Evolutionary conservation across 2,329 filamentous ascomycete species (phyloP), one percentile per base, ranked within the genome.

Genomic region (Venturiaceae sp.): DNA sequence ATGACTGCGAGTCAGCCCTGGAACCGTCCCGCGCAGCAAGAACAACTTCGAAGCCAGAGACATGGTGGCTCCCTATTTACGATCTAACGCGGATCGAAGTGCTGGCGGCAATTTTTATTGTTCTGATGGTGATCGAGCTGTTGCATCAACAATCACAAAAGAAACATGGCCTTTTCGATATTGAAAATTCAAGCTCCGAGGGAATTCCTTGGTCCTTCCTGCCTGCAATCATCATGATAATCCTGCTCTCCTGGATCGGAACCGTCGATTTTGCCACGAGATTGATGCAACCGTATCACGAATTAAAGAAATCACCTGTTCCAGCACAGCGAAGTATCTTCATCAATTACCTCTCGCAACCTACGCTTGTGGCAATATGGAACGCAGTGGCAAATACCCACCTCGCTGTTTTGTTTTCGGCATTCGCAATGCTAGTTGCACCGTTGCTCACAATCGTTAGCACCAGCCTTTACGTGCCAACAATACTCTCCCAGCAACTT

Each of bases 361-460:
- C 39, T 9, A 23, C 57, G 13, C 9, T 44, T 23, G 47, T 58
- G 8, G 57, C 57, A 7, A 28, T 58, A 3, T 36, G 30, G 46
- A 28, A 41, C 21, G 57, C 57, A 19, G 26, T 54, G 4, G 4
- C 3, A 3, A 53, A 41, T 28, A 19, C 16, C 21, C 47, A 58
- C 26, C 37, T 26, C 8, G 57, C 46, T 4, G 57, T 58, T 9
- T 19, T 41, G 11, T 23, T 37, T 23, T 28, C 57, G 13, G 57
- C 57, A n/a, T 28, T 32, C 13, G 30, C 47, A 6, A 26, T 44
- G 33, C 19, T 58, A n/a, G 14, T 58, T 1, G 50, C 57, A 16
- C 57, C 57, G 19, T 2, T 58, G 21, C 47, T 58, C 46, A 54
- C 28, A 13, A 37, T 58, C 34, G 57, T 55, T 19, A 46, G 46